Percentiles rank a stretch among this genome's conserved stretches.
These are phyloP conservation scores for Lachnellula willkommii DNA, from an alignment of 2,329 filamentous ascomycete species.

Conservation along the genomic window DNA sequence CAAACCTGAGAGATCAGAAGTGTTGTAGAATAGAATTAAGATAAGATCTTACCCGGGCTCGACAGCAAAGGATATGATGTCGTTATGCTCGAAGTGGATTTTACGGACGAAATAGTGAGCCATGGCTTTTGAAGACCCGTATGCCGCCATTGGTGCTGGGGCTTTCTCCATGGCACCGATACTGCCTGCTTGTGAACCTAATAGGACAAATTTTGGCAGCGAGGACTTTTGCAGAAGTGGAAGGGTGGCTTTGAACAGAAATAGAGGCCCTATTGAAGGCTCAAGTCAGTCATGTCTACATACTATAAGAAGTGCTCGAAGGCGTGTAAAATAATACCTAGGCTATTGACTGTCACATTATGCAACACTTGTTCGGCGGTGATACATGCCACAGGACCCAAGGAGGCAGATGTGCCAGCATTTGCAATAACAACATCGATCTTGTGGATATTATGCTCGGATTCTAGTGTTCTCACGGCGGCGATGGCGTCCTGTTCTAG, in stretches of 20 bases:
- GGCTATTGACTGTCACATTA: slow-evolving; percentile 38
- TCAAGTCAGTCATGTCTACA: too few species aligned
- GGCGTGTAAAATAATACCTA: slow-evolving; percentile 15
- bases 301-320: slow-evolving; percentile 18
- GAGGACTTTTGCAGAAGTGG: slow-evolving; percentile 34
- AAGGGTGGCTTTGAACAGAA: slow-evolving; percentile 41
- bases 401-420: slow-evolving; percentile 38
- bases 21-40: too few species aligned
- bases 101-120: slow-evolving; percentile 33
- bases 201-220: slow-evolving; percentile 35
- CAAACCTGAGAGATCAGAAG: too few species aligned
- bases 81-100: slow-evolving; percentile 33
- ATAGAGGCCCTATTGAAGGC: slow-evolving; percentile 27
- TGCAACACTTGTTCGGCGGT: slow-evolving; percentile 34
- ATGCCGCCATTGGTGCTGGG: slow-evolving; percentile 26
- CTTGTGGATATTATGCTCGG: slow-evolving; percentile 33
- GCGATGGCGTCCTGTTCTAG: slow-evolving; percentile 32
- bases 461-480: slow-evolving; percentile 31
- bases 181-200: slow-evolving; percentile 25
- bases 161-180: slow-evolving; percentile 15
- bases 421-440: slow-evolving; percentile 50
- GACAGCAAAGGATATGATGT: too few species aligned
- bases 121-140: slow-evolving; percentile 39
- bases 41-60: too few species aligned
- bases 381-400: slow-evolving; percentile 27